Conservation (phyloP, 352 stramenopile species). For the Stramenopiles sp. region DNA sequence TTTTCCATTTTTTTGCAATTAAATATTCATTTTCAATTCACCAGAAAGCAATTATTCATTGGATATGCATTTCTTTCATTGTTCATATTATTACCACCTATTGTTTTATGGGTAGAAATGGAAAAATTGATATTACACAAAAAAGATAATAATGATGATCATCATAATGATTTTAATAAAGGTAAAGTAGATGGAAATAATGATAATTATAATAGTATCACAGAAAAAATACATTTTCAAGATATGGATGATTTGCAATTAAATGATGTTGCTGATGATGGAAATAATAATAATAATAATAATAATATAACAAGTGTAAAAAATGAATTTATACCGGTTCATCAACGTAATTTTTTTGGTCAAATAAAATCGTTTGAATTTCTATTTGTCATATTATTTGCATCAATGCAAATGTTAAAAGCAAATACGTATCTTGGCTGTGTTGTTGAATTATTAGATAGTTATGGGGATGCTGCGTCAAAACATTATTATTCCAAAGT, state of each 20-base stretch:
- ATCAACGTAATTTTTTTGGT: neutral
- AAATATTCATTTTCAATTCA: constrained; percentile 28
- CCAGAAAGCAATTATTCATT: constrained; percentile 31
- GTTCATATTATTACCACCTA: constrained; percentile 33
- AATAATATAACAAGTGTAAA: too few relatives aligned
- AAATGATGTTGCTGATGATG: too few relatives aligned
- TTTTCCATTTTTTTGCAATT: constrained; percentile 42
- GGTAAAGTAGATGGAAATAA: too few relatives aligned
- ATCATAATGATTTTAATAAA: too few relatives aligned
- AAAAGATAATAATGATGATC: too few relatives aligned
- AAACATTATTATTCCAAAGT: constrained; percentile 51
- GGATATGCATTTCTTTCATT: constrained; percentile 27
- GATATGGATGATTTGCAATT: too few relatives aligned
- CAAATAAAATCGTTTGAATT: constrained; percentile 36
- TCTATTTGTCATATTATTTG: constrained; percentile 41
- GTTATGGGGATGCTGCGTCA: constrained; percentile 42
- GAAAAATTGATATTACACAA: constrained; percentile 28
- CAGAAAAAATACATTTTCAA: too few relatives aligned
- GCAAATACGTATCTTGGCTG: constrained; percentile 50
- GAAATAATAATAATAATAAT: too few relatives aligned
- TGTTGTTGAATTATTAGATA: constrained; percentile 14
- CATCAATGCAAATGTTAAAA: constrained; percentile 42
- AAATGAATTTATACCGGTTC: neutral
- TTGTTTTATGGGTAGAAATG: constrained; percentile 49
- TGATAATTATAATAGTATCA: too few relatives aligned